Evolutionary conservation across 2,329 filamentous ascomycete genomes (phyloP), one percentile per base, ranked within the genome.

Genomic region (Penicillium sp.): DNA sequence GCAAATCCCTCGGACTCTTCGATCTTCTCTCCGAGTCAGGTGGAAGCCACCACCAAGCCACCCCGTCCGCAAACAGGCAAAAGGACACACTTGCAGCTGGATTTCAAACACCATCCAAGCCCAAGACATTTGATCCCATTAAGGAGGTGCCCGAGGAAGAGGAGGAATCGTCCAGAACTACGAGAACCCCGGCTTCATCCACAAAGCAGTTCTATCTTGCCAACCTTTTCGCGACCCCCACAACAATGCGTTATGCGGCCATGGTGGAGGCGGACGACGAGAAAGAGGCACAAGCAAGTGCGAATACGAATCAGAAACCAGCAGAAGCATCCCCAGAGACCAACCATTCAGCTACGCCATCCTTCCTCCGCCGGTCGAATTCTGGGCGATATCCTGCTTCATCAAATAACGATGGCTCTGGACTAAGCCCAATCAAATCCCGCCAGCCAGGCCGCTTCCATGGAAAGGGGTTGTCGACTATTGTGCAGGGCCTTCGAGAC

Each of bases 1-100:
- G 77, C 8, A 78, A 72, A 37, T 69, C 76, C 0, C 58, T 80
- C 2, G 77, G 77, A 0, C 65, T 80, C 2, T 79, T 80, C 45
- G 77, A 79, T 50, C 64, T 78, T 36, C 66, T 80, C 4, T 75
- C 75, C 4, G 68, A 71, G 17, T 74, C 74, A 0, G 71, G 70
- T 1, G 65, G 67, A 2, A 73, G 67, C 46, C 24, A 39, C 8
- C 21, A 26, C 8, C 67, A 62, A 3, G 66, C 66, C 4, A 71
- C 69, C 0, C 72, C 72, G 0, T 66, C 68, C 7, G 63, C 62
- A 3, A 63, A 61, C 9, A 60, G 61, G 29, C 55, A 67, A n/a
- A 61, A 62, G 13, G 62, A 62, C 7, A 43, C 67, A 1, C 57
- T 63, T 17, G 62, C 62, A 2, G 67, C 65, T 12, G 59, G 50